Base-by-base conservation (phyloP, 1,139 yeast genomes). In the Candida sp. region DNA sequence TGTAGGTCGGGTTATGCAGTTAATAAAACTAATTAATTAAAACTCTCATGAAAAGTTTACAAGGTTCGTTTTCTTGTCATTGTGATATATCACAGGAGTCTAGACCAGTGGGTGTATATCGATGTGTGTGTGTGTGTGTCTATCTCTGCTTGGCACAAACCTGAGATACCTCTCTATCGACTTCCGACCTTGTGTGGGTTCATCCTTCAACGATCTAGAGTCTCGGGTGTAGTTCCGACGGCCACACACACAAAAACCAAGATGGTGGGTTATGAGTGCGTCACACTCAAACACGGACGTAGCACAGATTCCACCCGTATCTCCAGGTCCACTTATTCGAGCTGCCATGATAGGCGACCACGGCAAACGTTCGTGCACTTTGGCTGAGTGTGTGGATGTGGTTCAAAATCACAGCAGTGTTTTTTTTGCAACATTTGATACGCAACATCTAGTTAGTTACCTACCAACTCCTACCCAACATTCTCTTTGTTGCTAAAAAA, bases 381-480 rank as follows among this genome's bases (percentile, higher is more conserved):
- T 17, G 17, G 17, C 17, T 17, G 17, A 17, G 17, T 17, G 17
- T 2, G 17, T 17, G 31, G 5, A 28, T 7, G 7, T 28, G 7
- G 31, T 28, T 28, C 17, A 17, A 17, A 17, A 17, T 28, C 9
- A 28, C 31, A 2, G 31, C 31, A 28, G 8, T 28, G 31, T 5
- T 28, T 9, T 22, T 25, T 38, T 23, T 38, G 42, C 42, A 38
- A 38, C 42, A 25, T 38, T 38, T 38, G 42, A 38, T 38, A 38
- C 42, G 42, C 42, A 38, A 25, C 31, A 9, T 7, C 25, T 23
- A 6, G 2, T 12, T 7, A 34, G 7, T 9, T 34, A 35, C 7
- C 39, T 7, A 37, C 28, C 28, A 7, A 26, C 12, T 26, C 38
- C 7, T 17, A 17, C 23, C 38, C 5, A n/a, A 17, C 25, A 33